Conservation (phyloP, 176 grass and related monocot genomes). For the Cenchrus purpureus region DNA sequence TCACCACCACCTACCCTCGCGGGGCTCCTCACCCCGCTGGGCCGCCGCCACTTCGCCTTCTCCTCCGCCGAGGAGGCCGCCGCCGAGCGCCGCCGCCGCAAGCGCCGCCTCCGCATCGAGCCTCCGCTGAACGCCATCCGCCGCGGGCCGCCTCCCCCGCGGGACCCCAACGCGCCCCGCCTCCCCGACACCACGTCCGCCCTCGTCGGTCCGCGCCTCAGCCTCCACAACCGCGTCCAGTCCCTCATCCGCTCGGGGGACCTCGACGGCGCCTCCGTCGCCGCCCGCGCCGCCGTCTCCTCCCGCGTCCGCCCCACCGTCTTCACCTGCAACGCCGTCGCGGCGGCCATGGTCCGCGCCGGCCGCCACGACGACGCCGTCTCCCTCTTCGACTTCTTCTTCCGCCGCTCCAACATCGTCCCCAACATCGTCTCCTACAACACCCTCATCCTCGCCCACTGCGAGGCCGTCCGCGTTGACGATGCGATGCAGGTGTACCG, state of each 20-base stretch:
- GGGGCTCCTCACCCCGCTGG: conserved; percentile 16
- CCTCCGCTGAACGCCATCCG: conserved; percentile 53
- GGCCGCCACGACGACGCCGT: conserved; percentile 51
- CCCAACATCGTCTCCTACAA: conserved; percentile 76
- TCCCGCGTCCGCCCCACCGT: conserved; percentile 61
- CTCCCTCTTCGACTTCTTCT: conserved; percentile 61
- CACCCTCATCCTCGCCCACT: conserved; percentile 52
- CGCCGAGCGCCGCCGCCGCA: conserved; percentile 62
- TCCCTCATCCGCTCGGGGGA: conserved; percentile 40
- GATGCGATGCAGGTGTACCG: conserved; percentile 49
- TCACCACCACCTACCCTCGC: not conserved
- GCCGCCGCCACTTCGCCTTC: conserved; percentile 39
- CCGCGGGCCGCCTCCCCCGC: conserved; percentile 32
- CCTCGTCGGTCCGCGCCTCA: conserved; percentile 35
- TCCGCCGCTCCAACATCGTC: conserved; percentile 48
- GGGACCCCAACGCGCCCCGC: conserved; percentile 37
- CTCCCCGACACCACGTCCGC: conserved; percentile 35
- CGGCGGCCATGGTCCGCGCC: conserved; percentile 46
- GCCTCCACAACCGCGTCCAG: conserved; percentile 40
- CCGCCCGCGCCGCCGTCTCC: conserved; percentile 45
- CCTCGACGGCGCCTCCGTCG: conserved; percentile 4
- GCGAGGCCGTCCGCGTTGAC: conserved; percentile 49
- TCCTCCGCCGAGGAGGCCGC: conserved; percentile 41
- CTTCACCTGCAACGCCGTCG: conserved; percentile 69
- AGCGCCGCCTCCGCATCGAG: conserved; percentile 45